Percentiles rank a stretch among this genome's conserved stretches.
Evolutionary conservation across 768 basidiomycete species (phyloP).

Genomic region (Rhodosporidiobolus odoratus): DNA sequence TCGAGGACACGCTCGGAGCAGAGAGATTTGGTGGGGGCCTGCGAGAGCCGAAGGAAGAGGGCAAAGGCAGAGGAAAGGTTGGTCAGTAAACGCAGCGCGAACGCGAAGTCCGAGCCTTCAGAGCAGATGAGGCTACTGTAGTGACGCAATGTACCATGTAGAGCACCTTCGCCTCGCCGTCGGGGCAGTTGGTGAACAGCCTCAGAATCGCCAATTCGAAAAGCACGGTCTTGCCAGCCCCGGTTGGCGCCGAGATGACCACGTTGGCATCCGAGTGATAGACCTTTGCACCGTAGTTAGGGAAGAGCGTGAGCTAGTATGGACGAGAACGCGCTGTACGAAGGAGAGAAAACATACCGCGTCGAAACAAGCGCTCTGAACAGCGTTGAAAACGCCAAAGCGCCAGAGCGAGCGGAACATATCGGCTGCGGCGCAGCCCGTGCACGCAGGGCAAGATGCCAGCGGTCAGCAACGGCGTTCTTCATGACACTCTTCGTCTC

Average conservation of each 20-base stretch:
- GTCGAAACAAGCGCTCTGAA: slow-evolving; percentile 78
- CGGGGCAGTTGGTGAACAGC: slow-evolving; percentile 51
- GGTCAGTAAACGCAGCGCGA: slow-evolving; percentile 58
- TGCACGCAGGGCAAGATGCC: too few species aligned
- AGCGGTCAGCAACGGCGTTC: background rate
- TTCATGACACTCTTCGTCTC: background rate
- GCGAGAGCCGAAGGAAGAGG: background rate
- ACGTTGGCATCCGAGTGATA: slow-evolving; percentile 46
- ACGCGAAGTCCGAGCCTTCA: too few species aligned
- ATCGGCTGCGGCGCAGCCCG: slow-evolving; percentile 56
- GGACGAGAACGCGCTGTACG: background rate
- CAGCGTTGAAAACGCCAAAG: slow-evolving; percentile 83
- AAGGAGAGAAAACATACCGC: slow-evolving; percentile 52
- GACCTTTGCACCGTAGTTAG: slow-evolving; percentile 30
- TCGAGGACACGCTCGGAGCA: slow-evolving; percentile 78
- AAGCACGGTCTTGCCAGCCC: slow-evolving; percentile 82
- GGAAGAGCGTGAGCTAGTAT: slow-evolving; percentile 48
- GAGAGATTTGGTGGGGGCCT: slow-evolving; percentile 58
- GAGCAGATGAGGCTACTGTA: too few species aligned
- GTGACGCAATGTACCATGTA: slow-evolving; percentile 55
- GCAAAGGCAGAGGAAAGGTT: slow-evolving; percentile 62
- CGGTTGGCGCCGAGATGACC: slow-evolving; percentile 69
- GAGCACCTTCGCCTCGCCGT: slow-evolving; percentile 58
- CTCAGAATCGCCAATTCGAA: slow-evolving; percentile 87
- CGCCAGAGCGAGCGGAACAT: slow-evolving; percentile 74